Percentiles rank a stretch among this genome's conserved stretches.
Conservation (phyloP, 1,284 basidiomycete genomes). For the Ustilago shanxiensis region DNA sequence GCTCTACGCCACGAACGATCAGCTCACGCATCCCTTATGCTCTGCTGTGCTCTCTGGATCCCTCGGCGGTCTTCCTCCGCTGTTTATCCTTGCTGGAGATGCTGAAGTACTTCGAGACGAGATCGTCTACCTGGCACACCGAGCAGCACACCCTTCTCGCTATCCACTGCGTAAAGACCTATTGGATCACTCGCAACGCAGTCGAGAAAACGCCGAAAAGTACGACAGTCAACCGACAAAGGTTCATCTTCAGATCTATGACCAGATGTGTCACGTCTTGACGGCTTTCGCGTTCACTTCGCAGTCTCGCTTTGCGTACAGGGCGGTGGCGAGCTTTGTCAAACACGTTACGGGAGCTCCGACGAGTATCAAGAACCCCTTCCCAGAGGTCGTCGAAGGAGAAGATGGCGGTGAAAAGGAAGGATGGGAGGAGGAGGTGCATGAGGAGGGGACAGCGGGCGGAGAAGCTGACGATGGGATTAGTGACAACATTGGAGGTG, state of each 20-base stretch:
- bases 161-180: conserved; percentile 79
- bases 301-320: conserved; percentile 70
- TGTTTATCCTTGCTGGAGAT: conserved; percentile 85
- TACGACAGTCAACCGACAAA: conserved; percentile 78
- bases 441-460: neutral
- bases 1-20: conserved; percentile 86
- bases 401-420: neutral
- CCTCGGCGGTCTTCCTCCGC: conserved; percentile 89
- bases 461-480: conserved; percentile 17
- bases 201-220: conserved; percentile 65
- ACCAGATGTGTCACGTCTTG: conserved; percentile 73
- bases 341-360: conserved; percentile 69
- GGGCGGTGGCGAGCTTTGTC: conserved; percentile 70
- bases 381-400: conserved; percentile 34
- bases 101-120: conserved; percentile 91
- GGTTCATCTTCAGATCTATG: conserved; percentile 83
- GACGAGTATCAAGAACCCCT: conserved; percentile 57
- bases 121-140: conserved; percentile 86
- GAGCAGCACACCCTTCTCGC: conserved; percentile 84
- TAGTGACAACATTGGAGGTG: conserved; percentile 37
- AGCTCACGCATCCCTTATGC: conserved; percentile 86
- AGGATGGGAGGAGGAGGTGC: conserved; percentile 2
- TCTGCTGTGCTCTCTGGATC: conserved; percentile 81
- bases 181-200: conserved; percentile 72
- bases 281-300: conserved; percentile 71